These are phyloP conservation scores for Platanus orientalis DNA, from an alignment of 164 flowering plant genomes.

Conservation along the genomic window DNA sequence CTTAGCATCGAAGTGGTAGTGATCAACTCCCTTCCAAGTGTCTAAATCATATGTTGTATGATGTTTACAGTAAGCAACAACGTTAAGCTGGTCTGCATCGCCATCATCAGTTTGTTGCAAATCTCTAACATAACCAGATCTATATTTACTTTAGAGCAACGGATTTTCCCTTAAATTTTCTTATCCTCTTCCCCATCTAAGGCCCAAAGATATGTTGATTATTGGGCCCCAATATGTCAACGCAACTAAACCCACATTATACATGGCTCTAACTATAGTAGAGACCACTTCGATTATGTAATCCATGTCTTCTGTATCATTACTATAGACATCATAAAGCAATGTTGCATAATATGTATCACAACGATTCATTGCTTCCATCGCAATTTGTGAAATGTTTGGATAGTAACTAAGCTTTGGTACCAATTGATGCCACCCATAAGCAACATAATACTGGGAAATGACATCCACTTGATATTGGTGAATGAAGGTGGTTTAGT, in stretches of 20 bases:
- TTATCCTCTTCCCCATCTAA: constrained; percentile 99
- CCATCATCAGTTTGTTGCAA: constrained; percentile 64
- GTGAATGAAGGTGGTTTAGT: too few species aligned
- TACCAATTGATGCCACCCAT: too few species aligned
- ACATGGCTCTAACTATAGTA: constrained; percentile 95
- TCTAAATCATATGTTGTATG: constrained; percentile 95
- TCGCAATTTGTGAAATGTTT: too few species aligned
- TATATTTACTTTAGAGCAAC: constrained; percentile 72
- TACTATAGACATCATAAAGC: too few species aligned
- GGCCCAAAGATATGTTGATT: constrained; percentile 84
- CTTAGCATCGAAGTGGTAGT: constrained; percentile 74
- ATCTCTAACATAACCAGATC: constrained; percentile 65
- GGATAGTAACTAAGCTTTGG: too few species aligned
- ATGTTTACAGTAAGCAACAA: constrained; percentile 95
- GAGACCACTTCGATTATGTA: constrained; percentile 90
- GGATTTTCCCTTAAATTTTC: constrained; percentile 99
- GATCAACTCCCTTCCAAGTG: constrained; percentile 80
- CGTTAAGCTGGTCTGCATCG: constrained; percentile 59
- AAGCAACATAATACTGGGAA: too few species aligned
- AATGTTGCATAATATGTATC: too few species aligned
- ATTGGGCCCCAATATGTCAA: constrained; percentile 95
- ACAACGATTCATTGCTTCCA: too few species aligned
- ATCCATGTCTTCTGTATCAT: too few species aligned
- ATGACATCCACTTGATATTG: too few species aligned
- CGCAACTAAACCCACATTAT: constrained; percentile 93